A percentile compares a stretch with the other conserved stretches of the same genome.
These are phyloP conservation scores for Metschnikowia borealis DNA, from an alignment of 805 yeast genomes.

Conservation along the genomic window DNA sequence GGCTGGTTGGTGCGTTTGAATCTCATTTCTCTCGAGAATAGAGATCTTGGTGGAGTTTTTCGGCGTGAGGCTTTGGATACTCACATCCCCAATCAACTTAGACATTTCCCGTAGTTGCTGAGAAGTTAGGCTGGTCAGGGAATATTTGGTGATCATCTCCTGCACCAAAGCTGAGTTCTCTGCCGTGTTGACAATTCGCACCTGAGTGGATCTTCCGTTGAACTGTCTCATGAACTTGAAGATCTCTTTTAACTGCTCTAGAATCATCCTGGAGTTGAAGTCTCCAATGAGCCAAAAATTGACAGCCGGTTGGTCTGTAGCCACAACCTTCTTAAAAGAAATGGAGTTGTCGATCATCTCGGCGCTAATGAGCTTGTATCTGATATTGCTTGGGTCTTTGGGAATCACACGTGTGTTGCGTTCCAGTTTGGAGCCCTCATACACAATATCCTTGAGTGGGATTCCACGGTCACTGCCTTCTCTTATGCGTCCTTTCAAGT, in stretches of 20 bases:
- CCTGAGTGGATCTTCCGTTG: constrained; percentile 30
- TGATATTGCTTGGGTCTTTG: constrained; percentile 27
- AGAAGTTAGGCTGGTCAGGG: constrained; percentile 24
- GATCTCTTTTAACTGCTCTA: constrained; percentile 43
- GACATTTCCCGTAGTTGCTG: constrained; percentile 50
- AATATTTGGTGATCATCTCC: constrained; percentile 4
- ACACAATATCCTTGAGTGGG: constrained; percentile 38
- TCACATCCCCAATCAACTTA: constrained; percentile 7
- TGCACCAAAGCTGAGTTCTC: constrained; percentile 3
- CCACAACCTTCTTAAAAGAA: constrained; percentile 16
- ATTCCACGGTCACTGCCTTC: constrained; percentile 22
- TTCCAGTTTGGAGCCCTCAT: constrained; percentile 35
- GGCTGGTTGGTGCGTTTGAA: constrained; percentile 35
- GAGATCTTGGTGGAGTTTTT: constrained; percentile 6
- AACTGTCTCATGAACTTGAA: constrained; percentile 23
- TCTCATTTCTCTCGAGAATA: constrained; percentile 26
- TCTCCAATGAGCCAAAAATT: constrained; percentile 59
- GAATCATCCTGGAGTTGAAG: constrained; percentile 34
- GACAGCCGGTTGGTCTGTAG: constrained; percentile 39
- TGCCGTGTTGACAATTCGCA: constrained; percentile 31
- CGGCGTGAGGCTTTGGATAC: constrained; percentile 8
- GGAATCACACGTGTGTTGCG: constrained; percentile 46
- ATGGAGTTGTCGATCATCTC: constrained; percentile 25
- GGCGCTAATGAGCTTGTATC: constrained; percentile 27
- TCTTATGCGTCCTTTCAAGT: constrained; percentile 26